phyloP scores from a whole-genome alignment of 2,329 filamentous ascomycete species.

The Trichoderma sp. region DNA sequence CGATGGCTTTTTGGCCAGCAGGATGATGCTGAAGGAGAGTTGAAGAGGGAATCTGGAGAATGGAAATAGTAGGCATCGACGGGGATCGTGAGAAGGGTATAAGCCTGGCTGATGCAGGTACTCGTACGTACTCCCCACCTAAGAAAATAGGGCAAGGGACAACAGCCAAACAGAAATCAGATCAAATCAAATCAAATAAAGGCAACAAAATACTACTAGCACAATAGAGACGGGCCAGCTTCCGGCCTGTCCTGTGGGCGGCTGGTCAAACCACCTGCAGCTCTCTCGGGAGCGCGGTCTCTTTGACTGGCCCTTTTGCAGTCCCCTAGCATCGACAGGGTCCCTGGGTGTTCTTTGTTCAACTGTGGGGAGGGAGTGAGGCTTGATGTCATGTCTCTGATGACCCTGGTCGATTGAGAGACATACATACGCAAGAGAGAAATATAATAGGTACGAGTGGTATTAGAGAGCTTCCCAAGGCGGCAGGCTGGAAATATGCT shows the following conservation, averaged over 20 bases:
- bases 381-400: constrained; percentile 17
- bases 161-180: background rate
- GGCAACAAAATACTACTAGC: background rate
- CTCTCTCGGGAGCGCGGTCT: background rate
- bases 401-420: background rate
- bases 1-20: background rate
- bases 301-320: background rate
- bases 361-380: constrained; percentile 8
- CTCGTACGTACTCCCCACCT: background rate
- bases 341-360: background rate
- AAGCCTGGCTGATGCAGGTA: background rate
- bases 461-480: constrained; percentile 1
- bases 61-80: background rate
- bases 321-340: background rate
- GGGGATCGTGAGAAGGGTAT: background rate
- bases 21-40: background rate
- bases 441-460: background rate
- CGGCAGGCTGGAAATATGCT: background rate
- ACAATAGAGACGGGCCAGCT: background rate
- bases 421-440: background rate
- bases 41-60: background rate
- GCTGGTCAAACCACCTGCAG: constrained; percentile 7
- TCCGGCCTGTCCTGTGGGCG: background rate
- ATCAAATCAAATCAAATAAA: background rate
- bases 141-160: background rate